phyloP scores from a whole-genome alignment of 768 basidiomycete genomes.

The Pleurotus salmoneostramineus region DNA sequence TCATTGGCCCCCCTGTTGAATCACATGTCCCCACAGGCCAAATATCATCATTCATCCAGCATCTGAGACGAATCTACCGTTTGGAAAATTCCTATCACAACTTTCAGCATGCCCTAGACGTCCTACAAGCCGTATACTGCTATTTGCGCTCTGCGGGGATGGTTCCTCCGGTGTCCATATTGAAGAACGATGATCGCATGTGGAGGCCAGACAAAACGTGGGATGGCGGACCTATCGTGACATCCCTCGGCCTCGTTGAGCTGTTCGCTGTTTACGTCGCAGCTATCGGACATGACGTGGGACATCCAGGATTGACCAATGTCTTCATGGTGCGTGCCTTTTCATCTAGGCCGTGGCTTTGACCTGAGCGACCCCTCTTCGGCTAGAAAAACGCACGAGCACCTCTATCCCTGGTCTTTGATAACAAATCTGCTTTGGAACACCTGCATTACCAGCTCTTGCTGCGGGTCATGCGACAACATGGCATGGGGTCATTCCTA shows the following conservation, averaged over 20 bases:
- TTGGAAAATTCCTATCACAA: conserved; percentile 95
- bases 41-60: conserved; percentile 75
- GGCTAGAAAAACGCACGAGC: conserved; percentile 88
- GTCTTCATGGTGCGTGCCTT: conserved; percentile 76
- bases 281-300: conserved; percentile 96
- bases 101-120: conserved; percentile 95
- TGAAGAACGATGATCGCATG: conserved; percentile 47
- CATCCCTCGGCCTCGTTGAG: conserved; percentile 61
- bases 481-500: conserved; percentile 69
- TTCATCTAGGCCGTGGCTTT: background rate
- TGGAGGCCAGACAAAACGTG: conserved; percentile 34
- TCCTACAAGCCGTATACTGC: conserved; percentile 87
- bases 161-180: conserved; percentile 72
- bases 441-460: conserved; percentile 87
- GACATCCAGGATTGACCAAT: conserved; percentile 94
- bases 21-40: conserved; percentile 44
- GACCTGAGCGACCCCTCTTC: conserved; percentile 2
- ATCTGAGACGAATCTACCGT: conserved; percentile 90
- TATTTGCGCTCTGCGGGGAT: conserved; percentile 78
- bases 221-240: conserved; percentile 34
- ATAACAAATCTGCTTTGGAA: conserved; percentile 87
- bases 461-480: conserved; percentile 72
- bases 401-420: conserved; percentile 84
- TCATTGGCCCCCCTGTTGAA: conserved; percentile 6
- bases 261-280: conserved; percentile 84